Base-by-base conservation (phyloP, 352 stramenopile genomes). In the Globisporangium camurandrum region DNA sequence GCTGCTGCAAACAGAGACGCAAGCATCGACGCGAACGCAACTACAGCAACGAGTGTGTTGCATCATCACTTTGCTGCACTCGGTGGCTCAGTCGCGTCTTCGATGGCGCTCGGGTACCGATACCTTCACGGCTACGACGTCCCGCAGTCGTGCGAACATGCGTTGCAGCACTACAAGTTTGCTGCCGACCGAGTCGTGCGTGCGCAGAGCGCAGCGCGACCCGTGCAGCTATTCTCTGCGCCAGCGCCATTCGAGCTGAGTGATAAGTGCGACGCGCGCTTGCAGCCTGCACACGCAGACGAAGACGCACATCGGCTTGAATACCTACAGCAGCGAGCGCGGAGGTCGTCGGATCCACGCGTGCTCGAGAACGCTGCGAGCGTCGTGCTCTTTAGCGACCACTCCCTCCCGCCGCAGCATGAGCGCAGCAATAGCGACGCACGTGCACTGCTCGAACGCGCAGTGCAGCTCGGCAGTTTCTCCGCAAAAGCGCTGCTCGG, bases 101-200 rank as follows among this genome's bases (percentile, higher is more conserved):
- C 68, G 12, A 85, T 93, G 66, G 73, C 74, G n/a, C 61, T 93
- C 9, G 85, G 81, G 3, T 90, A 89, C 31, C 66, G 74, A 0
- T 66, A 82, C 17, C 38, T 79, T 1, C 58, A 86, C 23, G 84
- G 85, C 36, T 72, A 77, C 30, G 49, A 66, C 1, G 62, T 77
- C 1, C 55, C 64, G 1, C 66, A 59, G 26, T 82, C 64, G 6
- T 95, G 85, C 50, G 63, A 75, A 12, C 34, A 51, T 8, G 67
- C 85, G 4, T 45, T 95, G 23, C 51, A 58, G 20, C 71, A 89
- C 66, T 95, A 95, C 67, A 86, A 90, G 46, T 63, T 65, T 12
- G 84, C 75, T 0, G 85, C 84, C 0, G 72, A 78, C 33, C 61
- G 67, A 12, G 70, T 82, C 27, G 70, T 80, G 3, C 47, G 55